Evolutionary conservation across 148 eudicot species (phyloP), one percentile per base, ranked within the genome.

Genomic region (Linanthus parryae): DNA sequence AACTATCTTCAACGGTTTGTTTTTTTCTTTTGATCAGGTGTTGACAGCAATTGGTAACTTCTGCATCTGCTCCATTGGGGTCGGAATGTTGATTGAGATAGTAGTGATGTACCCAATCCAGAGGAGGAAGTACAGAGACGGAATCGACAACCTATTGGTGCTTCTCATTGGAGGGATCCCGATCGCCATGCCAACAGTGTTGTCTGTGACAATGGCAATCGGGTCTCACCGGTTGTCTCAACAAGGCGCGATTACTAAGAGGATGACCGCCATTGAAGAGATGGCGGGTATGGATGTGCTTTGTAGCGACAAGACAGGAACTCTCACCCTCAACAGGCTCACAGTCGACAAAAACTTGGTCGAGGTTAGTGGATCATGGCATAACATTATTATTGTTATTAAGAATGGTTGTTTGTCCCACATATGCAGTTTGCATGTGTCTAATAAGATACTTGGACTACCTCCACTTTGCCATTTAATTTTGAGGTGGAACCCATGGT

Each of bases 261-360:
- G 95, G 52, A 85, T 85, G 95, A 85, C 95, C 7, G 89, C 95
- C 58, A 82, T 85, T 37, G 89, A 82, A 47, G 95, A 85, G 61
- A 85, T 85, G 95, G 95, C 95, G 5, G 89, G 95, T 7, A 85
- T 85, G 95, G 90, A 85, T 68, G 84, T 85, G 26, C 86, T 85
- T 19, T 85, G 95, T 54, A 85, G 95, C 49, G 95, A 85, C 64
- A 85, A 82, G 64, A 85, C 95, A 0, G 95, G 95, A 7, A 82
- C 95, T 24, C 89, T 85, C 37, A 85, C 95, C 3, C 84, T 84
- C 36, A 84, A 84, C 69, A 84, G 81, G 70, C 80, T 84, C 27
- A 81, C 84, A 0, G 94, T 84, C 20, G 94, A 84, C 60, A 84
- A 73, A 54, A 48, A 34, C 67, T 57, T 84, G 58, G 67, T 78